phyloP scores from a whole-genome alignment of 371 early-diverging fungal genomes.

The Mortierella sp. region DNA sequence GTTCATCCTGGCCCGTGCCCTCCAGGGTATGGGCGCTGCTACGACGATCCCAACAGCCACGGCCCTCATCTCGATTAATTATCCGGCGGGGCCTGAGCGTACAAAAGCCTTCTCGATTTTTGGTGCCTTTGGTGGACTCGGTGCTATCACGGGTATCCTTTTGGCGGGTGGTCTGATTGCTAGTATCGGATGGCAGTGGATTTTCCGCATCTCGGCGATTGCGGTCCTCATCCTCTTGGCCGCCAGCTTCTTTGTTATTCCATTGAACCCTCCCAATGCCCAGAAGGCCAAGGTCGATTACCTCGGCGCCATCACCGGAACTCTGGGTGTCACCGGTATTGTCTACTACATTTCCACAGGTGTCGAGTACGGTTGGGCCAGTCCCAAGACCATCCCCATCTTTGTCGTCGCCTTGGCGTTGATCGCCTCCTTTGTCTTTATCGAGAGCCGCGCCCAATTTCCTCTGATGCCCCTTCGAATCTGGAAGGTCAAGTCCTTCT shows the following conservation, averaged over 20 bases:
- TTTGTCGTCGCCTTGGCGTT: constrained; percentile 1
- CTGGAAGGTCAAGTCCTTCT: constrained; percentile 27
- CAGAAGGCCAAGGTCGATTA: constrained; percentile 21
- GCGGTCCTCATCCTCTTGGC: constrained; percentile 2
- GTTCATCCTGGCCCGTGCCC: constrained; percentile 25
- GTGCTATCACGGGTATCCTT: constrained; percentile 37
- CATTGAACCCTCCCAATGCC: constrained; percentile 8
- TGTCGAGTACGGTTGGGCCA: constrained; percentile 26
- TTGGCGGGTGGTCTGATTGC: constrained; percentile 35
- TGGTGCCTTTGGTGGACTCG: constrained; percentile 39
- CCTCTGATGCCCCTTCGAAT: constrained; percentile 31
- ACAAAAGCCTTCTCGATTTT: constrained; percentile 35
- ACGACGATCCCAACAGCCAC: constrained; percentile 37
- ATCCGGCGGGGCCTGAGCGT: constrained; percentile 37
- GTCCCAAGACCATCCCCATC: constrained; percentile 23
- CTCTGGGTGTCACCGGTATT: constrained; percentile 18
- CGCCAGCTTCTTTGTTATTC: constrained; percentile 22
- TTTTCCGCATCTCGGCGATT: constrained; percentile 23
- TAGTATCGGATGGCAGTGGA: constrained; percentile 30
- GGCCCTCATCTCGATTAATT: constrained; percentile 39
- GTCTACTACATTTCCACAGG: constrained; percentile 30
- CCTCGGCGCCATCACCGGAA: constrained; percentile 5
- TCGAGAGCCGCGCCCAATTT: constrained; percentile 9
- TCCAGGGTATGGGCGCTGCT: constrained; percentile 44
- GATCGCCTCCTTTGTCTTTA: constrained; percentile 14